Conservation (phyloP, 495 filamentous ascomycete species). For the Chaetomium fimeti region DNA sequence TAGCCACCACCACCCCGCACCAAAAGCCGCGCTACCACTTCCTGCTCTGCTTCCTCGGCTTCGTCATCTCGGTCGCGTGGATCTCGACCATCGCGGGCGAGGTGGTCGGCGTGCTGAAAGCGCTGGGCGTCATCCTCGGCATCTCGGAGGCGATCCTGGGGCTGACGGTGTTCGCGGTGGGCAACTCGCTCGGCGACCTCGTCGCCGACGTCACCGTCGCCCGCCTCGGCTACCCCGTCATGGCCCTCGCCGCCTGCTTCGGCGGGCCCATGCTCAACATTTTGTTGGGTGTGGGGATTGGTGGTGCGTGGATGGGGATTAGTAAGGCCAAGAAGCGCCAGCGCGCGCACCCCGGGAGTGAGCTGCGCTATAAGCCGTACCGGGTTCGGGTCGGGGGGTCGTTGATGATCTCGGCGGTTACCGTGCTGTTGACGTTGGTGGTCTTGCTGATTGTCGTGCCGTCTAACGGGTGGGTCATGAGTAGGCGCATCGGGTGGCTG, state of each 20-base stretch:
- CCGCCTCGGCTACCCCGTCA: constrained; percentile 88
- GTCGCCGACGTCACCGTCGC: constrained; percentile 96
- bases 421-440: constrained; percentile 76
- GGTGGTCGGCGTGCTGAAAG: constrained; percentile 92
- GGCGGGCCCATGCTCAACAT: constrained; percentile 99
- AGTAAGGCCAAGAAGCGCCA: constrained; percentile 54
- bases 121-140: constrained; percentile 84
- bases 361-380: constrained; percentile 59
- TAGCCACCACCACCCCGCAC: constrained; percentile 59
- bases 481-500: constrained; percentile 74
- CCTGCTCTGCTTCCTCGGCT: constrained; percentile 84
- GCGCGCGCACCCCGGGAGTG: constrained; percentile 57
- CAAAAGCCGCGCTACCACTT: constrained; percentile 65
- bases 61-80: constrained; percentile 88
- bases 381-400: constrained; percentile 80
- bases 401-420: constrained; percentile 75
- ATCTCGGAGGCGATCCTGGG: constrained; percentile 97
- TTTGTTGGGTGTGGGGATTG: constrained; percentile 85
- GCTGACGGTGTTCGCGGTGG: constrained; percentile 93
- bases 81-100: constrained; percentile 95
- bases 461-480: constrained; percentile 87
- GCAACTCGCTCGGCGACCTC: constrained; percentile 91
- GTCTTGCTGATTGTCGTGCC: constrained; percentile 79
- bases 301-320: constrained; percentile 81
- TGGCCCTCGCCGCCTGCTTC: constrained; percentile 95